Percentiles rank a stretch among this genome's conserved stretches.
Conservation (phyloP, 352 stramenopile genomes). For the Stephanocyclus meneghinianus region DNA sequence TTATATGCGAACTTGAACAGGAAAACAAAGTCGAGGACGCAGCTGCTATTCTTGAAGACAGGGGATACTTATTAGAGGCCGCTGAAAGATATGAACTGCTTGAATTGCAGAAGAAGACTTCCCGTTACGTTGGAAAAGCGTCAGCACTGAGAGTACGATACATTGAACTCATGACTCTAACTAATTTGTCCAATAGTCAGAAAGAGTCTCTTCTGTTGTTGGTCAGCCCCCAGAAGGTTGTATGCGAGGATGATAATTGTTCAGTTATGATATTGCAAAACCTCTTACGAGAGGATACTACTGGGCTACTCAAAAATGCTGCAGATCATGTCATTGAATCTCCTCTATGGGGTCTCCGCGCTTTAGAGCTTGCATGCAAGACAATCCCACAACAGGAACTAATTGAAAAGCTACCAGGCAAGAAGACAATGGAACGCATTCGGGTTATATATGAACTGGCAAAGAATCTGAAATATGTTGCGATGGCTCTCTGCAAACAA, state of each 20-base stretch:
- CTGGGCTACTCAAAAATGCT: conserved; percentile 2
- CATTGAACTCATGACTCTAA: conserved; percentile 30
- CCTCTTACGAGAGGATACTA: neutral
- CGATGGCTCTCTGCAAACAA: neutral
- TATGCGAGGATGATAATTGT: conserved; percentile 7
- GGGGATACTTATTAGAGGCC: conserved; percentile 40
- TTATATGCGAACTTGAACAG: conserved; percentile 31
- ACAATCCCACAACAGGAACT: neutral
- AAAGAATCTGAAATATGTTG: neutral
- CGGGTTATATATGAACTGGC: conserved; percentile 10
- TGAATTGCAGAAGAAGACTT: neutral
- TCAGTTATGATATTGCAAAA: neutral
- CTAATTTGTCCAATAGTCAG: conserved; percentile 12
- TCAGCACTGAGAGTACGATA: conserved; percentile 11
- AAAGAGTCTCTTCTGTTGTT: conserved; percentile 16
- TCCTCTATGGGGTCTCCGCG: conserved; percentile 17
- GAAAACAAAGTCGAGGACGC: conserved; percentile 8
- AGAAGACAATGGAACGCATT: conserved; percentile 1
- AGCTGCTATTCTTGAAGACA: conserved; percentile 17
- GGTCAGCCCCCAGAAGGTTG: neutral
- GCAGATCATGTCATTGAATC: neutral
- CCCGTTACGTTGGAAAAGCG: conserved; percentile 3
- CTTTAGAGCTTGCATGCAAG: neutral
- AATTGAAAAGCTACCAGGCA: conserved; percentile 15
- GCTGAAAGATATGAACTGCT: conserved; percentile 6